Conservation (phyloP, 106 monocot species). For the Allium fistulosum region DNA sequence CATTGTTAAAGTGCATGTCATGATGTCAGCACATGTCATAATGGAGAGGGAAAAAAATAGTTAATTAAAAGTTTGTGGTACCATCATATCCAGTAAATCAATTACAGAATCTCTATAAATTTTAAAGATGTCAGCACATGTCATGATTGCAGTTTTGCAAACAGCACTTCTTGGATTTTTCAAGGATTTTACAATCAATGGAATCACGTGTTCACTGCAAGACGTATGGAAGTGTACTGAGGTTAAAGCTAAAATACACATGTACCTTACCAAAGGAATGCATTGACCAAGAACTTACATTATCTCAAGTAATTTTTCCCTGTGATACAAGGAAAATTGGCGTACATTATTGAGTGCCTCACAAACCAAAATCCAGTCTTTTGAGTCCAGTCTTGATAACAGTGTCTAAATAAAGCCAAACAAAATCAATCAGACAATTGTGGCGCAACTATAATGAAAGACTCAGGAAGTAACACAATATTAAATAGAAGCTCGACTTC, state of each 20-base stretch:
- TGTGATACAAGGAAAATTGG: slow-evolving; percentile 76
- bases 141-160: slow-evolving; percentile 95
- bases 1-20: neutral
- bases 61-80: slow-evolving; percentile 10
- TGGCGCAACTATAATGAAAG: slow-evolving; percentile 2
- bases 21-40: too few species aligned
- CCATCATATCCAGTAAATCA: slow-evolving; percentile 79
- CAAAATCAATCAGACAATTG: too few species aligned
- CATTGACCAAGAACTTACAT: slow-evolving; percentile 42
- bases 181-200: slow-evolving; percentile 73
- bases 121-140: slow-evolving; percentile 84
- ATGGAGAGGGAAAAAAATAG: neutral
- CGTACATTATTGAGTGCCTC: slow-evolving; percentile 97
- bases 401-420: slow-evolving; percentile 34
- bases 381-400: slow-evolving; percentile 66
- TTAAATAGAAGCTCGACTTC: neutral
- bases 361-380: slow-evolving; percentile 82
- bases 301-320: slow-evolving; percentile 65
- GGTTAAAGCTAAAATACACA: neutral
- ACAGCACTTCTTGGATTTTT: slow-evolving; percentile 98
- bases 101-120: slow-evolving; percentile 57
- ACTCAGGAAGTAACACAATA: slow-evolving; percentile 2
- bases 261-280: neutral
- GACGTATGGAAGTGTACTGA: neutral
- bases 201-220: slow-evolving; percentile 55